Percentiles rank a stretch among this genome's conserved stretches.
Conservation (phyloP, 768 basidiomycete species). For the Boletus vinaceobasis region DNA sequence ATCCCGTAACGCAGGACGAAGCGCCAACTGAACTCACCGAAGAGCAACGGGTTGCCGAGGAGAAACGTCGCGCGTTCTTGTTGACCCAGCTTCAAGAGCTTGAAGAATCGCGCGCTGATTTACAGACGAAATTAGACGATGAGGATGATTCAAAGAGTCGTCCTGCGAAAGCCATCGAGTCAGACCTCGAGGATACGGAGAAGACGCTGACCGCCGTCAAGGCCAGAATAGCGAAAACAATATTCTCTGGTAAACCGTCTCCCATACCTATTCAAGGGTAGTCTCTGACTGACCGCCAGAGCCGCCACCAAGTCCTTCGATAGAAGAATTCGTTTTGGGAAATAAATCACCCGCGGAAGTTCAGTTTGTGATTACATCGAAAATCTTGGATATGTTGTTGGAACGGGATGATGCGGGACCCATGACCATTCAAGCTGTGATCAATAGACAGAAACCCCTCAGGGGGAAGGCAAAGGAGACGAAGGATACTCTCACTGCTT, state of each 20-base stretch:
- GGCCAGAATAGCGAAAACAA: slow-evolving; percentile 17
- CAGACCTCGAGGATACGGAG: slow-evolving; percentile 17
- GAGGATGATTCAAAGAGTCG: not conserved
- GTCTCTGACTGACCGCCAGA: slow-evolving; percentile 10
- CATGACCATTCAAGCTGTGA: slow-evolving; percentile 8
- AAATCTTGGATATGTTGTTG: slow-evolving; percentile 9
- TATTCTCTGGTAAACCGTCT: slow-evolving; percentile 17
- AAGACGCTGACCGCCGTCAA: slow-evolving; percentile 8
- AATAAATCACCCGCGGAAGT: slow-evolving; percentile 5
- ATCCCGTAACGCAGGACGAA: slow-evolving; percentile 18
- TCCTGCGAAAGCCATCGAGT: slow-evolving; percentile 4
- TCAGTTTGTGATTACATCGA: slow-evolving; percentile 1
- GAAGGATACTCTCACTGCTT: slow-evolving; percentile 7
- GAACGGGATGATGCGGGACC: slow-evolving; percentile 15
- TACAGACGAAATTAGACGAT: slow-evolving; percentile 3
- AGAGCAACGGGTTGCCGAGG: slow-evolving; percentile 21
- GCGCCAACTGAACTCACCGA: slow-evolving; percentile 15
- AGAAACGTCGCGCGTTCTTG: slow-evolving; percentile 22
- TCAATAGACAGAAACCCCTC: not conserved
- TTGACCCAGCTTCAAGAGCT: slow-evolving; percentile 13
- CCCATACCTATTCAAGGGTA: not conserved
- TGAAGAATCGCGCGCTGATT: not conserved
- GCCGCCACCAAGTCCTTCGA: not conserved
- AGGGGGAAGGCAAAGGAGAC: not conserved
- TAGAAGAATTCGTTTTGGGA: not conserved